Base-by-base conservation (phyloP, 2,329 filamentous ascomycete species). In the Pestalotiopsis sp. region DNA sequence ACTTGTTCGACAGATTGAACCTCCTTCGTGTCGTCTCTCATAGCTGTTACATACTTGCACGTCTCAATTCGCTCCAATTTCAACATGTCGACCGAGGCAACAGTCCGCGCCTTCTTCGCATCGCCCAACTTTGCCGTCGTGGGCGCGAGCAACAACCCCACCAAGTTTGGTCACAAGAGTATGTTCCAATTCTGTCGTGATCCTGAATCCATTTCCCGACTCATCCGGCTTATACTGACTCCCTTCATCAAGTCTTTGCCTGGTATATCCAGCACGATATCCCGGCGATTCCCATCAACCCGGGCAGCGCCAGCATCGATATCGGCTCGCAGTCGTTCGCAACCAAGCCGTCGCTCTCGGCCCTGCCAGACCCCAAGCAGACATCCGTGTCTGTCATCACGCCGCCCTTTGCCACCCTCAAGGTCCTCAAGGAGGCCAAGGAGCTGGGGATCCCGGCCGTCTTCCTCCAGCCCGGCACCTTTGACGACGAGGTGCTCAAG, bases 391-490 rank as follows among this genome's bases (percentile, higher is more conserved):
- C 92, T 41, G 88, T 98, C 75, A 94, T 98, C 77, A 98, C 96
- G 13, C 93, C 93, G 3, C 95, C 96, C 0, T 81, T 86, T 2
- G 90, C 93, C 38, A 97, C 96, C 1, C 86, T 91, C 69, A 82
- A 90, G 75, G 84, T 97, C 7, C 83, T 98, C 56, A 85, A 90
- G 71, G 92, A 97, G 79, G 96, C 95, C 0, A 92, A 91, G 79
- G 84, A 87, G 68, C 84, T 92, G 12, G 91, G 94, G 3, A 83
- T 97, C 59, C 86, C 88, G 20, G 87, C 93, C 31, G 90, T 97
- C 4, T 97, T 93, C 92, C 82, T 98, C 72, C 96, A 98, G 82
- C 96, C 96, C 0, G 96, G 95, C 1, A 95, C 90, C 17, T 98
- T 92, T 77, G 90, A 97, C 77, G 88, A 92, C 65, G 88, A 90